Conservation (phyloP, 2,329 filamentous ascomycete species). For the Phialophora tarda region DNA sequence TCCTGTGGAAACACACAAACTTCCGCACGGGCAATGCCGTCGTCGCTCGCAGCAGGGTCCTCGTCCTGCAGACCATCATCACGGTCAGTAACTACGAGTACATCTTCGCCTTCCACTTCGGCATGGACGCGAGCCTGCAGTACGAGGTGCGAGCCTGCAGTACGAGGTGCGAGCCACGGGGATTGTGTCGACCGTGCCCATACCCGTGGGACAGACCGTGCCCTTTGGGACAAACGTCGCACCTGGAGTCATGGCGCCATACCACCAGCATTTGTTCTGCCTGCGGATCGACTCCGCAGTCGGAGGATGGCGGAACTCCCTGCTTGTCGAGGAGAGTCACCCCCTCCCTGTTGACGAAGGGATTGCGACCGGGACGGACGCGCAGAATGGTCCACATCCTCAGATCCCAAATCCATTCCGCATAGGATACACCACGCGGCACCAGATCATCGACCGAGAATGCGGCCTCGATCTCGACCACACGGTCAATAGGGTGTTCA, state of each 20-base stretch:
- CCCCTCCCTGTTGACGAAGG: slow-evolving; percentile 60
- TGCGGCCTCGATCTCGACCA: slow-evolving; percentile 57
- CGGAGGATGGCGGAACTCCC: slow-evolving; percentile 47
- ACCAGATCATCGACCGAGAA: slow-evolving; percentile 55
- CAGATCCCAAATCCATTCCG: slow-evolving; percentile 57
- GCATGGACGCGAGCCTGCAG: slow-evolving; percentile 49
- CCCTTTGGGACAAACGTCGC: slow-evolving; percentile 50
- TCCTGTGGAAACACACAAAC: slow-evolving; percentile 52
- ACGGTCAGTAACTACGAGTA: slow-evolving; percentile 55
- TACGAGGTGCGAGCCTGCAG: slow-evolving; percentile 52
- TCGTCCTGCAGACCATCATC: slow-evolving; percentile 50
- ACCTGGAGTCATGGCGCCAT: slow-evolving; percentile 51
- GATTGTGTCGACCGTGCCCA: slow-evolving; percentile 50
- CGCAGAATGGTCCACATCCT: too few relatives aligned
- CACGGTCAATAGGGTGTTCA: slow-evolving; percentile 58
- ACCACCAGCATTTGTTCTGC: slow-evolving; percentile 54
- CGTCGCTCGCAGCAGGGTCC: slow-evolving; percentile 44
- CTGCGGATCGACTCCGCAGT: slow-evolving; percentile 53
- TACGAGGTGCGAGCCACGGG: slow-evolving; percentile 56
- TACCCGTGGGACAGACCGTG: slow-evolving; percentile 44
- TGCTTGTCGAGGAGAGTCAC: slow-evolving; percentile 62
- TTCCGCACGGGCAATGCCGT: slow-evolving; percentile 46
- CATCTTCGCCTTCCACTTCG: slow-evolving; percentile 52
- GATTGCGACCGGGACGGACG: slow-evolving; percentile 30
- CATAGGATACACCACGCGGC: slow-evolving; percentile 56